Base-by-base conservation (phyloP, 2,329 filamentous ascomycete species). In the Fusarium temperatum region DNA sequence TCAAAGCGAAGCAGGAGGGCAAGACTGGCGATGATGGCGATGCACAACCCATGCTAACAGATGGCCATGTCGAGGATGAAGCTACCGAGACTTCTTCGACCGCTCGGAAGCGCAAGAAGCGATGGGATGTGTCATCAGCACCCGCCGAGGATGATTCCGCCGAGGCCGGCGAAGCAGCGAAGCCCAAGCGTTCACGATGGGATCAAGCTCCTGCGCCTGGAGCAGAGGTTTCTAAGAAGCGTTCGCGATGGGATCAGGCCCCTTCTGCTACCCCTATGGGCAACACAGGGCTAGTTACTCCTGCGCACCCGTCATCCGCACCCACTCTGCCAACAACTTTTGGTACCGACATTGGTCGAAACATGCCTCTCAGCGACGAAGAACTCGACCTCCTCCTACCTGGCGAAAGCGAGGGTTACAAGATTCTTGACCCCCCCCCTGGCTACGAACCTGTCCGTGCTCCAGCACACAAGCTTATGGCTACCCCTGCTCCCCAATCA, bases 321-420 rank as follows among this genome's bases (percentile, higher is more conserved):
- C 71, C 75, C 82, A 86, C 76, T 82, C 80, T 69, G 81, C 88
- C 89, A 22, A 85, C 87, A n/a, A 85, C 89, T 14, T 97, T 97
- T 79, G 95, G 95, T 57, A 93, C 92, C 48, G 95, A 98, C 80
- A 89, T 96, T 47, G 89, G 87, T 62, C 93, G 95, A 72, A 96
- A 96, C 82, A 91, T 92, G 67, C 88, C 94, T 11, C 86, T 98
- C 47, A 96, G 95, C 47, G 96, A 99, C 77, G 96, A 99, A 82
- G 95, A 98, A 81, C 91, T 99, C 55, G 94, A 99, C 79, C 87
- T 92, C 80, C 93, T 99, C 87, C 89, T 99, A 12, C 96, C 96
- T 3, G 91, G 92, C 5, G 94, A 97, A 79, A 90, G 90, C 1
- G 94, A 98, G 78, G 96, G 96, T 45, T 99, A 98, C 87, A 95